Evolutionary conservation across 1,284 basidiomycete genomes (phyloP), one percentile per base, ranked within the genome.

Genomic region (Blastosporella zonata): DNA sequence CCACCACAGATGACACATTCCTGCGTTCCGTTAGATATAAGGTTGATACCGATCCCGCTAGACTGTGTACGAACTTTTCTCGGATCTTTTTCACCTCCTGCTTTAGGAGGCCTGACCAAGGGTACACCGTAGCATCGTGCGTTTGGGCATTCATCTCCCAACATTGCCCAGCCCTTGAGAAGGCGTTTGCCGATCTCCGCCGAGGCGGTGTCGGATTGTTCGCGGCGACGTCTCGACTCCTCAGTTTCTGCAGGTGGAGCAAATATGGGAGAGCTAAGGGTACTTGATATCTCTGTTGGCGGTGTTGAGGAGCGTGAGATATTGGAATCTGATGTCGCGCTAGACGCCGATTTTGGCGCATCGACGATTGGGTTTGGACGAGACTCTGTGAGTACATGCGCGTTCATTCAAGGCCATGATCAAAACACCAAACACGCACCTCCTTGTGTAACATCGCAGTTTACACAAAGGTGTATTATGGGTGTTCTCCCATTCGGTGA

Each of bases 91-190:
- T 75, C 77, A 15, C 73, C 73, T 6, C 78, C 79, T 31, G 71
- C 58, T 62, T 78, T 85, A n/a, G 85, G 85, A 36, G 83, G 84
- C 43, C 85, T 72, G 46, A 88, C 84, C 23, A 90, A 75, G 23
- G 87, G 88, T 9, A 89, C 70, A 12, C 86, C 87, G 62, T 80
- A 84, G 58, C 88, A 90, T 29, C 69, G 67, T 21, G 60, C 58
- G 57, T 79, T 83, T 0, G 80, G 79, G 60, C 90, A 93, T 67
- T 90, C 88, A 42, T 91, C 88, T 34, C 77, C 87, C 17, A 93
- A 72, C 85, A 93, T 87, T 0, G 89, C 81, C 87, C 87, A 92
- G 35, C 90, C 90, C 62, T 81, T 82, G 38, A 93, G 67, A 52
- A 93, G 70, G 23, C 81, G 76, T 52, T 77, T 82, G 33, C 87